phyloP scores from a whole-genome alignment of 495 filamentous ascomycete species.

The Penicillium odoratum region DNA sequence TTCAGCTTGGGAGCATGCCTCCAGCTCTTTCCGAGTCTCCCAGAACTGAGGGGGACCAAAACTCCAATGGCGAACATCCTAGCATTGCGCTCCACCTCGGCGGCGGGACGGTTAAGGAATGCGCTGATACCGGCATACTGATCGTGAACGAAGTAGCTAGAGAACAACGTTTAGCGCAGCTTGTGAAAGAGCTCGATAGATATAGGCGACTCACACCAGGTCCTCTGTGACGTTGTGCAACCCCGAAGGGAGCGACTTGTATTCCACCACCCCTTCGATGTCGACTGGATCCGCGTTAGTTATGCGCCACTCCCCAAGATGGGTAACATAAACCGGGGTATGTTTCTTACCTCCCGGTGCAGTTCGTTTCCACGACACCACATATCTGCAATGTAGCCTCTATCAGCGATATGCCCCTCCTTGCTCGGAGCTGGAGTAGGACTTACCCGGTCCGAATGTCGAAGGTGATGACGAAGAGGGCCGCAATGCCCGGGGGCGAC shows the following conservation, averaged over 20 bases:
- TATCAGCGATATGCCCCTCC: constrained; percentile 22
- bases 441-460: constrained; percentile 79
- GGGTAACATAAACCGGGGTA: background rate
- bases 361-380: constrained; percentile 81
- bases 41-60: constrained; percentile 82
- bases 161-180: constrained; percentile 2
- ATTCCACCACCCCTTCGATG: constrained; percentile 88
- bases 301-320: background rate
- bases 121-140: constrained; percentile 87
- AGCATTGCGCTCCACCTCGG: constrained; percentile 78
- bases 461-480: constrained; percentile 84
- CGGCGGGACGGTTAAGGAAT: constrained; percentile 81
- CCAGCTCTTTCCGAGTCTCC: constrained; percentile 87
- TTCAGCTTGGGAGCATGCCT: constrained; percentile 76
- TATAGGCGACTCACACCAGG: constrained; percentile 59
- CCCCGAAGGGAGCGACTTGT: constrained; percentile 90
- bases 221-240: constrained; percentile 87
- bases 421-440: constrained; percentile 7
- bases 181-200: background rate
- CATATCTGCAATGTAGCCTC: constrained; percentile 53
- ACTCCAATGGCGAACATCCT: constrained; percentile 89
- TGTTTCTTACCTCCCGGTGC: constrained; percentile 54
- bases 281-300: constrained; percentile 53
- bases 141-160: constrained; percentile 83
- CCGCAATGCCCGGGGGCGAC: constrained; percentile 67